Evolutionary conservation across 805 yeast species (phyloP).

Genomic region (Myxozyma kluyveri): DNA sequence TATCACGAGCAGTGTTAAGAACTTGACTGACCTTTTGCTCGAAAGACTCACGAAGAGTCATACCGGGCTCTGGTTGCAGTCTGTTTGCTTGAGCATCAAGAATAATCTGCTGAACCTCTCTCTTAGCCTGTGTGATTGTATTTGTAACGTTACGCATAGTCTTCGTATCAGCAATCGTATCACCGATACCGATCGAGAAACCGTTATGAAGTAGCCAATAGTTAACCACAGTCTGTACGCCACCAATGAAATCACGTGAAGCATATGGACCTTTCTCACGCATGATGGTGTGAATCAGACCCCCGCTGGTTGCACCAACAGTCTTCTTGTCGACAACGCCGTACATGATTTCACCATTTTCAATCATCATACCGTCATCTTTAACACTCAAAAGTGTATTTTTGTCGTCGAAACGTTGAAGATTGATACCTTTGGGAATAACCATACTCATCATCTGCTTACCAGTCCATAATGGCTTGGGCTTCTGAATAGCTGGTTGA

Average conservation of each 20-base stretch:
- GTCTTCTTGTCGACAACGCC: conserved; percentile 98
- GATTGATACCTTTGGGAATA: conserved; percentile 91
- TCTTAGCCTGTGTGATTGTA: conserved; percentile 89
- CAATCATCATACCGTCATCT: conserved; percentile 93
- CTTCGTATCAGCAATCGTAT: conserved; percentile 95
- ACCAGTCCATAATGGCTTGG: conserved; percentile 97
- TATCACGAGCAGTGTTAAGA: conserved; percentile 96
- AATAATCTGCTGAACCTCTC: conserved; percentile 90
- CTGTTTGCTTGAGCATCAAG: conserved; percentile 85
- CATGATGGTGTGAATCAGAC: conserved; percentile 94
- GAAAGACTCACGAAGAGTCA: conserved; percentile 97
- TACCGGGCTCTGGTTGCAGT: conserved; percentile 96
- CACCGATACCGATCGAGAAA: conserved; percentile 99
- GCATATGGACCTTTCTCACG: conserved; percentile 93
- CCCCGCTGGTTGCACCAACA: conserved; percentile 98
- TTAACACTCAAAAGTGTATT: conserved; percentile 79
- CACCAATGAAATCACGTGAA: conserved; percentile 87
- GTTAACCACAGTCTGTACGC: conserved; percentile 91
- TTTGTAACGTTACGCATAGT: conserved; percentile 93
- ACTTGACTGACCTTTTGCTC: conserved; percentile 96
- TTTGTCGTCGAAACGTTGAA: conserved; percentile 90
- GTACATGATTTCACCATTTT: conserved; percentile 93
- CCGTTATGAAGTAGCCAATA: conserved; percentile 96
- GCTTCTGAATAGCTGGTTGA: conserved; percentile 88
- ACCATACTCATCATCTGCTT: conserved; percentile 90